Evolutionary conservation across 2,329 filamentous ascomycete species (phyloP).

Genomic region (Hymenoscyphus fructigenus): DNA sequence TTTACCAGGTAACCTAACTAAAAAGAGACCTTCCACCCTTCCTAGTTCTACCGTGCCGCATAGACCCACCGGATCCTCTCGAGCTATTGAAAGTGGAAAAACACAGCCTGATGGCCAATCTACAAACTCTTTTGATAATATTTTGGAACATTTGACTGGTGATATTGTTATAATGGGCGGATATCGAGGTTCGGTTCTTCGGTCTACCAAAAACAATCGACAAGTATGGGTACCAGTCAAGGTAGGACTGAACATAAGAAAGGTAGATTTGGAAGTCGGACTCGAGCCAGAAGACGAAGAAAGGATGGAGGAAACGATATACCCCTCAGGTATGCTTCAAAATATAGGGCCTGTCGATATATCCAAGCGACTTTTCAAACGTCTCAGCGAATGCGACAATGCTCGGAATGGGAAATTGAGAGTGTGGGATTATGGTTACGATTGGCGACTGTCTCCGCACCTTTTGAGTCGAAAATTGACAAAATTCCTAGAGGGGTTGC

Average conservation of each 20-base stretch:
- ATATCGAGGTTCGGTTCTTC: conserved; percentile 85
- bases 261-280: conserved; percentile 87
- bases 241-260: conserved; percentile 85
- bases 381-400: conserved; percentile 72
- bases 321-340: conserved; percentile 83
- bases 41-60: conserved; percentile 22
- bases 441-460: conserved; percentile 86
- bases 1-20: conserved; percentile 25
- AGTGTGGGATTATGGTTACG: conserved; percentile 89
- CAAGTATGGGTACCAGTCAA: conserved; percentile 95
- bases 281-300: conserved; percentile 80
- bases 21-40: conserved; percentile 22
- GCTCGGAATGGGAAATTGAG: conserved; percentile 68
- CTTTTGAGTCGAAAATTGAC: conserved; percentile 71
- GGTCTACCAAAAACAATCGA: conserved; percentile 79
- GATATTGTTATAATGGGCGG: conserved; percentile 88
- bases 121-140: conserved; percentile 43
- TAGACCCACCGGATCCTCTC: conserved; percentile 20
- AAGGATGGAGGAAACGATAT: conserved; percentile 77
- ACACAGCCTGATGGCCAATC: conserved; percentile 44
- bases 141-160: conserved; percentile 70
- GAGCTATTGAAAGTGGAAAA: conserved; percentile 18
- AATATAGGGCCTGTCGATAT: conserved; percentile 92
- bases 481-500: conserved; percentile 69
- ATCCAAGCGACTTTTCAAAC: conserved; percentile 76